Base-by-base conservation (phyloP, 1,284 basidiomycete species). In the Tilletiopsis washingtonensis region DNA sequence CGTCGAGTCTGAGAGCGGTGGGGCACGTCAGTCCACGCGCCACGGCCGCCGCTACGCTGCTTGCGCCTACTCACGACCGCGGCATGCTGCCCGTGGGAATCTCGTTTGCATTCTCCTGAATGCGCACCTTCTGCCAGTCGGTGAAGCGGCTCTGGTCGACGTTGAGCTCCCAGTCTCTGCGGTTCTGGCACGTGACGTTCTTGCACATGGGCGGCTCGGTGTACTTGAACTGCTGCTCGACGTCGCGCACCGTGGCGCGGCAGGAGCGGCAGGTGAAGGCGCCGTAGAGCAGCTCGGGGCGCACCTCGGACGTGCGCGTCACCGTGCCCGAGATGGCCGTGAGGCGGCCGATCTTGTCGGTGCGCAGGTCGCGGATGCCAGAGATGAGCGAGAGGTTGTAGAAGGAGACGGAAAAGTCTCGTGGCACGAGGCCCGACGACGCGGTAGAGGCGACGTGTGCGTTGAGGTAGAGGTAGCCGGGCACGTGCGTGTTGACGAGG, bases 141-240 rank as follows among this genome's bases (percentile, higher is more conserved):
- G 88, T 87, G 75, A 99, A 99, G 71, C 91, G 91, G 41, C 89
- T 93, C 52, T 86, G 85, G 72, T 98, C 93, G 48, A 97, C 91
- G 70, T 91, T 88, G 46, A 99, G 81, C 71, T 91, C 85, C 93
- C 93, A 99, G 34, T 82, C 83, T 26, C 78, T 76, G 26, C 90
- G 82, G 75, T 98, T 98, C 44, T 88, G 85, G 69, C 94, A 99
- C 1, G 85, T 85, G 7, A 85, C 83, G 69, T 97, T 97, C 2
- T 86, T 88, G 74, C 94, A 99, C 51, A 97, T 79, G 54, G 83
- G 83, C 11, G 94, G 94, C 87, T 98, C 94, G 20, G 94, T 99
- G 74, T 97, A 98, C 74, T 96, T 97, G 81, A 98, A 99, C 73
- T 99, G 94, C 73, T 99, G 94, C 73, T 99, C 94, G 46, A 99